Conservation (phyloP, 768 basidiomycete genomes). For the Paxillus ammoniavirescens region DNA sequence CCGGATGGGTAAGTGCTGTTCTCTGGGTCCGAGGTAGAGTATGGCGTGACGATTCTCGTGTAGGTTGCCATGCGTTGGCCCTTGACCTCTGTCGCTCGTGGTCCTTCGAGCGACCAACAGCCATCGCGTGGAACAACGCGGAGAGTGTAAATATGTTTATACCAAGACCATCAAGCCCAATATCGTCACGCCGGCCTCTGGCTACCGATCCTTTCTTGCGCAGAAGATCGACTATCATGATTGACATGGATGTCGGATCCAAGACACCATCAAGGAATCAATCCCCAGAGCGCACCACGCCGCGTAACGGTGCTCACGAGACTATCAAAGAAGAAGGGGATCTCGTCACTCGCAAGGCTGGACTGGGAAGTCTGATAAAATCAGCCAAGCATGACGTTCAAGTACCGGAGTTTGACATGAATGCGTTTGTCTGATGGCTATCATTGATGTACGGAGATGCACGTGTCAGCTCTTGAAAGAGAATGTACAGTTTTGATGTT, state of each 20-base stretch:
- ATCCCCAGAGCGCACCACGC: conserved; percentile 41
- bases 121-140: conserved; percentile 21
- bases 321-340: conserved; percentile 52
- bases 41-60: conserved; percentile 3
- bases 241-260: conserved; percentile 83
- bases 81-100: conserved; percentile 87
- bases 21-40: neutral
- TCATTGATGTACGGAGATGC: neutral
- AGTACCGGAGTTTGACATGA: conserved; percentile 88
- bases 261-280: conserved; percentile 54
- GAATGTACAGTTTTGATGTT: conserved; percentile 1
- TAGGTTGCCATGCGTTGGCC: conserved; percentile 92
- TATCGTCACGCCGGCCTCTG: conserved; percentile 44
- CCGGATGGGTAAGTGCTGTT: conserved; percentile 75
- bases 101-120: conserved; percentile 84
- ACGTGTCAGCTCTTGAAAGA: neutral
- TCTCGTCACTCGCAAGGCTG: conserved; percentile 63
- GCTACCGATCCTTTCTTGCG: conserved; percentile 52
- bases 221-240: conserved; percentile 73
- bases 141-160: conserved; percentile 5
- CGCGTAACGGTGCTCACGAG: conserved; percentile 21
- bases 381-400: conserved; percentile 86
- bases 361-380: conserved; percentile 83
- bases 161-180: conserved; percentile 44
- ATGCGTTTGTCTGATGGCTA: conserved; percentile 58